Conservation (phyloP, 73 alveolate species). For the Effrenium voratum region DNA sequence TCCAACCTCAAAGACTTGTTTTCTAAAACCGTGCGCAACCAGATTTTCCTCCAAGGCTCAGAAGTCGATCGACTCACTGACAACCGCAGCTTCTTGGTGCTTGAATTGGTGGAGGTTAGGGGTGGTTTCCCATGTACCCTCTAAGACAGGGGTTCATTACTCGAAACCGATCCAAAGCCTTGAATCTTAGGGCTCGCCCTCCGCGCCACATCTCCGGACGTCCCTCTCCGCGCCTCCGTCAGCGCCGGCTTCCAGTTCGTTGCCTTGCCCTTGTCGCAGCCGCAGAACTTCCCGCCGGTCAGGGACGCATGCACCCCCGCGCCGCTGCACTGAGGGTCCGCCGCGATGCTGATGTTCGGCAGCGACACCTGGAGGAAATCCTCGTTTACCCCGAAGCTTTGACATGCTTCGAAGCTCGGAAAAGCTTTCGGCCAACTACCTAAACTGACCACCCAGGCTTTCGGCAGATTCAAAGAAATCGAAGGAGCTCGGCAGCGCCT, state of each 20-base stretch:
- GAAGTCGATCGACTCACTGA: too few species aligned
- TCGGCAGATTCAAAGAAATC: neutral
- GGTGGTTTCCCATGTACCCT: too few species aligned
- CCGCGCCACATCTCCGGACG: too few species aligned
- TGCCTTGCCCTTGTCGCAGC: conserved; percentile 49
- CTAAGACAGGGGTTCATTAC: too few species aligned
- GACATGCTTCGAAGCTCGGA: neutral
- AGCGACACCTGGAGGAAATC: neutral
- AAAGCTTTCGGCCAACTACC: neutral
- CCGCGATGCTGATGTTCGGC: conserved; percentile 18
- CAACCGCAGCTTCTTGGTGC: too few species aligned
- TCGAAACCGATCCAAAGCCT: too few species aligned
- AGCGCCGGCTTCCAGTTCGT: conserved; percentile 7
- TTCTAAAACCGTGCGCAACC: too few species aligned
- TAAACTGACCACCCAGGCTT: neutral
- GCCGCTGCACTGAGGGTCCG: neutral
- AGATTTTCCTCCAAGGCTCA: too few species aligned
- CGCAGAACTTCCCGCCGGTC: conserved; percentile 28
- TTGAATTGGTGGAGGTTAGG: too few species aligned
- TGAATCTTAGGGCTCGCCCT: too few species aligned
- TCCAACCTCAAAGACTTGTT: too few species aligned
- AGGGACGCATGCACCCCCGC: neutral
- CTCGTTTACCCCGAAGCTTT: too few species aligned
- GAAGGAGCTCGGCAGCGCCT: neutral
- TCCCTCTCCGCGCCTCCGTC: conserved; percentile 18